Evolutionary conservation across 768 basidiomycete species (phyloP).

Genomic region (Lentinus tigrinus): DNA sequence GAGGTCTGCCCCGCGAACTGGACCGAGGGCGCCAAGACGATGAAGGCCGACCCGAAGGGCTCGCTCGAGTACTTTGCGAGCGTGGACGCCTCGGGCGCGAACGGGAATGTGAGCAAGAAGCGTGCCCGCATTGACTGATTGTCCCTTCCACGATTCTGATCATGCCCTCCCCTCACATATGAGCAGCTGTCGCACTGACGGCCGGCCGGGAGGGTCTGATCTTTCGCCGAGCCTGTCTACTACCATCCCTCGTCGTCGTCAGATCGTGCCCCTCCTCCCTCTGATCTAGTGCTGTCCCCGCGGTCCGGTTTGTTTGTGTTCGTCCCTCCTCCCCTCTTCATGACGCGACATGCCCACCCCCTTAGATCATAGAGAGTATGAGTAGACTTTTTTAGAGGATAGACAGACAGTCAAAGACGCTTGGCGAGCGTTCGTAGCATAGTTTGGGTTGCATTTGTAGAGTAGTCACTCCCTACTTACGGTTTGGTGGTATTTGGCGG

Average conservation of each 20-base stretch:
- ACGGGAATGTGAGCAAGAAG: constrained; percentile 49
- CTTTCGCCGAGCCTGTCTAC: constrained; percentile 15
- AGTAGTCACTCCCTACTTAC: constrained; percentile 8
- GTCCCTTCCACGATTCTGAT: constrained; percentile 16
- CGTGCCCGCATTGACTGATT: constrained; percentile 53
- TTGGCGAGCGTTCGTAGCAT: constrained; percentile 12
- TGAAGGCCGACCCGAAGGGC: constrained; percentile 74
- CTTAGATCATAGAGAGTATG: constrained; percentile 16
- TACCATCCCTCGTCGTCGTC: constrained; percentile 7
- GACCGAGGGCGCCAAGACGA: constrained; percentile 78
- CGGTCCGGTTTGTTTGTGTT: constrained; percentile 1
- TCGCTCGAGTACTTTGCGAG: constrained; percentile 72
- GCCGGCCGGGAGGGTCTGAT: constrained; percentile 16
- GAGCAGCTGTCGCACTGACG: constrained; percentile 19
- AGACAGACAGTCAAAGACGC: constrained; percentile 11
- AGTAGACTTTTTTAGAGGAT: background rate
- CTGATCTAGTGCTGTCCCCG: constrained; percentile 15
- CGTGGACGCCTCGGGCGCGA: constrained; percentile 31
- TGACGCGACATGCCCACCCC: background rate
- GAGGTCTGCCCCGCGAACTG: constrained; percentile 94
- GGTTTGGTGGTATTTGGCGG: background rate
- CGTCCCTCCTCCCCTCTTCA: background rate
- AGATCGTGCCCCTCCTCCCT: constrained; percentile 19
- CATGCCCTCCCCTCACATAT: constrained; percentile 14
- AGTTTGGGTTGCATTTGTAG: constrained; percentile 3